Conservation (phyloP, 23 red algal species). For the Chondrus crispus region DNA sequence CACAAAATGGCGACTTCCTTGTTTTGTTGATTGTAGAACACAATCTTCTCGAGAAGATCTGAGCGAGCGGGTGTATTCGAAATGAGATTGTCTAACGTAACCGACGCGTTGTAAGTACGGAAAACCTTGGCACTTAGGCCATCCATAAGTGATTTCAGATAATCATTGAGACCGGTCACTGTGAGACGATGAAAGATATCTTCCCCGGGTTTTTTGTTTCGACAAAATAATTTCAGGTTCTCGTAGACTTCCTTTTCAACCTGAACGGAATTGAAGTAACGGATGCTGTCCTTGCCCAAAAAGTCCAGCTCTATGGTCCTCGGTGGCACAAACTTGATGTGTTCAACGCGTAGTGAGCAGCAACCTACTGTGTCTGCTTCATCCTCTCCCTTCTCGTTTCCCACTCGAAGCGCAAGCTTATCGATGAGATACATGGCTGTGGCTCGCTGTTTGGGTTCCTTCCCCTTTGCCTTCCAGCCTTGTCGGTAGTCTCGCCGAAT, state of each 20-base stretch:
- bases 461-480: constrained; percentile 52
- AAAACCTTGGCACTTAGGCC: constrained; percentile 98
- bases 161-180: constrained; percentile 85
- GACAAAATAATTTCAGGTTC: constrained; percentile 75
- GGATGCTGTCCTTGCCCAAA: constrained; percentile 98
- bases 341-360: constrained; percentile 97
- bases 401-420: constrained; percentile 94
- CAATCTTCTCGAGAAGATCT: constrained; percentile 47
- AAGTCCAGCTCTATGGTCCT: constrained; percentile 85
- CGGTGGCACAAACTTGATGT: constrained; percentile 71
- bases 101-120: constrained; percentile 97
- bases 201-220: constrained; percentile 46
- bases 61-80: not conserved
- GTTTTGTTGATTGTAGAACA: constrained; percentile 98
- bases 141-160: constrained; percentile 91
- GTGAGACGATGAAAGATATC: constrained; percentile 87
- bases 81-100: constrained; percentile 80
- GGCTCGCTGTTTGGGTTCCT: constrained; percentile 75
- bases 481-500: constrained; percentile 84
- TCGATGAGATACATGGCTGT: constrained; percentile 98
- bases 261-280: constrained; percentile 84
- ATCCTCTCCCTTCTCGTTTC: constrained; percentile 98
- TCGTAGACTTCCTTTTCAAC: constrained; percentile 78
- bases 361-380: constrained; percentile 99
- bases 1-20: constrained; percentile 96